A percentile compares a stretch with the other conserved stretches of the same genome.
phyloP scores from a whole-genome alignment of 2,329 filamentous ascomycete genomes.

The Aspergillus flavus region DNA sequence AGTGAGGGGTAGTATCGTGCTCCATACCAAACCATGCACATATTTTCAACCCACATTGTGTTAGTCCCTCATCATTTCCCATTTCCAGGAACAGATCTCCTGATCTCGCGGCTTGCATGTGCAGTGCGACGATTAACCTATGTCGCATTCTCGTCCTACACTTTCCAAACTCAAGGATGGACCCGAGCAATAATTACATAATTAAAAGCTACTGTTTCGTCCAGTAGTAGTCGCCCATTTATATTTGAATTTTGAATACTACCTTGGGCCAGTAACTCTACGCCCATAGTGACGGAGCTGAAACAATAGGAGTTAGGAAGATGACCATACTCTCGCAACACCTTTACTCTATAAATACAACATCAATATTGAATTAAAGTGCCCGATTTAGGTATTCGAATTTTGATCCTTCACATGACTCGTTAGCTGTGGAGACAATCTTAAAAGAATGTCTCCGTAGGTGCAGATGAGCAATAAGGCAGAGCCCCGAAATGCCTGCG shows the following conservation, averaged over 20 bases:
- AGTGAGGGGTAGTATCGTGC: not conserved
- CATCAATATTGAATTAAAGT: not conserved
- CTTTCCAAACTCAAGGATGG: not conserved
- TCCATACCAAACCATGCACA: not conserved
- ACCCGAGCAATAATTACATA: not conserved
- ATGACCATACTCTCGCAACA: not conserved
- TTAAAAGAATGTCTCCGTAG: not conserved
- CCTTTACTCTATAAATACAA: not conserved
- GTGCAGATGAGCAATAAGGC: not conserved
- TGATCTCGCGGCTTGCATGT: slow-evolving; percentile 12
- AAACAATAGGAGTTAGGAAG: not conserved
- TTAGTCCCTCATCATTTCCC: not conserved
- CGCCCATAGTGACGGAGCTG: not conserved
- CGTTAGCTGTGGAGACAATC: not conserved
- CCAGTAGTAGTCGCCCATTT: not conserved
- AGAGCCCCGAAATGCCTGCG: not conserved
- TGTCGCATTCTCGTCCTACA: not conserved
- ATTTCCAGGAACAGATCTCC: slow-evolving; percentile 12
- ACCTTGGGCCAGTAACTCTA: not conserved
- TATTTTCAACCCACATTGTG: not conserved
- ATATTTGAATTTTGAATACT: not conserved
- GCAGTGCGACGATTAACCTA: slow-evolving; percentile 1
- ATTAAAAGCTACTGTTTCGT: not conserved
- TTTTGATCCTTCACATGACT: not conserved
- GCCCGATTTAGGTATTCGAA: not conserved